phyloP scores from a whole-genome alignment of 192 early-diverging fungal species.

The Gonapodya sp. region DNA sequence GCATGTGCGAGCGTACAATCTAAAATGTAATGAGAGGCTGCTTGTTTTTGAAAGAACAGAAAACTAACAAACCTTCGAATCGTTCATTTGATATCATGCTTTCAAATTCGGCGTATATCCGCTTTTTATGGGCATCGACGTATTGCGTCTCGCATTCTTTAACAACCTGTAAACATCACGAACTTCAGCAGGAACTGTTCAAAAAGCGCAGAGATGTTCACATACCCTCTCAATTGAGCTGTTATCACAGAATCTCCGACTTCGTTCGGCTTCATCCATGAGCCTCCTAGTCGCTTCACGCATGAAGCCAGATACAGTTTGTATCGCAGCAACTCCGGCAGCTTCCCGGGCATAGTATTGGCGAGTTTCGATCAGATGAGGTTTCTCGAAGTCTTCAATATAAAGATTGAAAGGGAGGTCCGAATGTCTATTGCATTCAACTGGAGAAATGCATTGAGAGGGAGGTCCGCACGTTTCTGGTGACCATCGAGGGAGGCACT shows the following conservation, averaged over 20 bases:
- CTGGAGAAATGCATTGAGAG: background rate
- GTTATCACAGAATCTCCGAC: conserved; percentile 47
- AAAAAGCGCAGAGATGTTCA: background rate
- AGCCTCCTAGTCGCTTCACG: conserved; percentile 26
- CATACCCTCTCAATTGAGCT: conserved; percentile 57
- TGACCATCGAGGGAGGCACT: background rate
- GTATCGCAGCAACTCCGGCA: conserved; percentile 36
- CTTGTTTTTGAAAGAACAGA: background rate
- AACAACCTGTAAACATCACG: conserved; percentile 29
- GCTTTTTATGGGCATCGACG: conserved; percentile 50
- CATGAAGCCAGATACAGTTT: conserved; percentile 63
- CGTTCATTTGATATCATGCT: conserved; percentile 53
- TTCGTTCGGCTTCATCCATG: conserved; percentile 49
- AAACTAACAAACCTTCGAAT: conserved; percentile 39
- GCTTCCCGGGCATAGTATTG: conserved; percentile 64
- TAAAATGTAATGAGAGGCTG: conserved; percentile 16
- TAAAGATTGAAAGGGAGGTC: conserved; percentile 33
- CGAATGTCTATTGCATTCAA: background rate
- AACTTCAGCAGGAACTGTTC: background rate
- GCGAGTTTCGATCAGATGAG: conserved; percentile 54
- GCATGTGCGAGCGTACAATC: conserved; percentile 59
- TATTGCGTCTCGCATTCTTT: conserved; percentile 69
- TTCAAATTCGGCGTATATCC: conserved; percentile 59
- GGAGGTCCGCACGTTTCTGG: background rate
- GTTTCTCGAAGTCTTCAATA: conserved; percentile 66